Evolutionary conservation across 768 basidiomycete genomes (phyloP).

Genomic region (Fomitopsis serialis): DNA sequence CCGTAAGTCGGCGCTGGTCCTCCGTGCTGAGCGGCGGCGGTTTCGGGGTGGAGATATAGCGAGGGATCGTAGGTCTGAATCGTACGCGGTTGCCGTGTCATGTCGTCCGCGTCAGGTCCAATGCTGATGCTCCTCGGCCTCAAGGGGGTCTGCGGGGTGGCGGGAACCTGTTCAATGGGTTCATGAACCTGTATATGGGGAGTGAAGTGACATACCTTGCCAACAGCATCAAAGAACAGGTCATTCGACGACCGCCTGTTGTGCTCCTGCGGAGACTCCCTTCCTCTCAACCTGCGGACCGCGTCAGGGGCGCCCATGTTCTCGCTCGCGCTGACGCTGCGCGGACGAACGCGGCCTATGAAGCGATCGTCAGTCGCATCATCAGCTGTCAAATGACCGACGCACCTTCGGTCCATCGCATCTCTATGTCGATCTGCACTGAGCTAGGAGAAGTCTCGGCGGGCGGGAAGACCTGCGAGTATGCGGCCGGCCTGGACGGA

Average conservation of each 20-base stretch:
- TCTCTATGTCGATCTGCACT: neutral
- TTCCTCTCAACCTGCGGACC: slow-evolving; percentile 7
- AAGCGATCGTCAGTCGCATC: slow-evolving; percentile 7
- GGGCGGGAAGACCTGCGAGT: neutral
- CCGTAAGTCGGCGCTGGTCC: neutral
- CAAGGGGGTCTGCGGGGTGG: slow-evolving; percentile 8
- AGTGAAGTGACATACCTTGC: slow-evolving; percentile 15
- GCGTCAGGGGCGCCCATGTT: slow-evolving; percentile 17
- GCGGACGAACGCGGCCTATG: slow-evolving; percentile 21
- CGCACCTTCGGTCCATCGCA: neutral
- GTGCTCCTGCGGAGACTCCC: slow-evolving; percentile 20
- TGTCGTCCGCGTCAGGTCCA: slow-evolving; percentile 9
- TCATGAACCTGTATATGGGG: no score
- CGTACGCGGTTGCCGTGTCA: slow-evolving; percentile 7
- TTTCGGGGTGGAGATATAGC: slow-evolving; percentile 9
- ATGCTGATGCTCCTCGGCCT: slow-evolving; percentile 16
- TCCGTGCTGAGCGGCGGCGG: slow-evolving; percentile 2
- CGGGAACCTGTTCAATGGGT: slow-evolving; percentile 4
- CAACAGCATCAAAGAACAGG: slow-evolving; percentile 34
- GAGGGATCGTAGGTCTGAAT: slow-evolving; percentile 1
- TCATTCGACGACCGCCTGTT: slow-evolving; percentile 32
- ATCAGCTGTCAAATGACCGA: neutral
- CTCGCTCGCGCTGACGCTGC: slow-evolving; percentile 25
- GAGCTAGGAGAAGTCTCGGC: neutral
- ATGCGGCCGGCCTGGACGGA: neutral